phyloP scores from a whole-genome alignment of 768 basidiomycete species.

The Russula lepida region DNA sequence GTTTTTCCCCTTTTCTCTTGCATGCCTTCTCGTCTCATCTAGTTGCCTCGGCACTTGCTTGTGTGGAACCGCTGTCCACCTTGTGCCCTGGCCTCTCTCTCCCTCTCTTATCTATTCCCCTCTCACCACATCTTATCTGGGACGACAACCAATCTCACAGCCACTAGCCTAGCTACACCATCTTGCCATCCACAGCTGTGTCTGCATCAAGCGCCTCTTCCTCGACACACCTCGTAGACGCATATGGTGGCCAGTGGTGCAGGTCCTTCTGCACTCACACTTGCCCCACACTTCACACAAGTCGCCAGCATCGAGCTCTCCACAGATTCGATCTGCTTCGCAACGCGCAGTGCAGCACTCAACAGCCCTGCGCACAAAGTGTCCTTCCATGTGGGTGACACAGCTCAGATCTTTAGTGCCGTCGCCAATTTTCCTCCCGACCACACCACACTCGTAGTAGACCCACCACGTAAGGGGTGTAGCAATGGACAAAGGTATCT shows the following conservation, averaged over 20 bases:
- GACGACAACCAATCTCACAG: too few relatives aligned
- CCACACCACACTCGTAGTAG: slow-evolving; percentile 65
- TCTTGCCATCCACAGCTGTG: slow-evolving; percentile 36
- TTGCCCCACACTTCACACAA: slow-evolving; percentile 63
- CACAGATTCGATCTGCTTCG: slow-evolving; percentile 56
- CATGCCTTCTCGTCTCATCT: too few relatives aligned
- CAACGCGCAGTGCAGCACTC: slow-evolving; percentile 54
- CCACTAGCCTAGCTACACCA: too few relatives aligned
- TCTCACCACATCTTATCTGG: too few relatives aligned
- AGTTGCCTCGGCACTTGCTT: too few relatives aligned
- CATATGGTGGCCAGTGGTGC: slow-evolving; percentile 92
- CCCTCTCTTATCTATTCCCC: too few relatives aligned
- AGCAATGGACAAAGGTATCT: too few relatives aligned
- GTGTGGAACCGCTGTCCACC: too few relatives aligned
- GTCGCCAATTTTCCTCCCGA: slow-evolving; percentile 58
- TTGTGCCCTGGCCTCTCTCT: too few relatives aligned
- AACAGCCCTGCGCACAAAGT: slow-evolving; percentile 53
- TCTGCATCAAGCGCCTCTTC: slow-evolving; percentile 4
- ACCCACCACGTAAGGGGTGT: slow-evolving; percentile 94
- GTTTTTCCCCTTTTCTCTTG: too few relatives aligned
- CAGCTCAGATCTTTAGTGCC: slow-evolving; percentile 71
- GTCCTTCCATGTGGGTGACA: slow-evolving; percentile 72
- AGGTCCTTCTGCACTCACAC: slow-evolving; percentile 79
- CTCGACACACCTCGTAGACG: slow-evolving; percentile 87
- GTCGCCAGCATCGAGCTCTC: slow-evolving; percentile 88